phyloP scores from a whole-genome alignment of 2,329 filamentous ascomycete species.

The Penicillium sp. region DNA sequence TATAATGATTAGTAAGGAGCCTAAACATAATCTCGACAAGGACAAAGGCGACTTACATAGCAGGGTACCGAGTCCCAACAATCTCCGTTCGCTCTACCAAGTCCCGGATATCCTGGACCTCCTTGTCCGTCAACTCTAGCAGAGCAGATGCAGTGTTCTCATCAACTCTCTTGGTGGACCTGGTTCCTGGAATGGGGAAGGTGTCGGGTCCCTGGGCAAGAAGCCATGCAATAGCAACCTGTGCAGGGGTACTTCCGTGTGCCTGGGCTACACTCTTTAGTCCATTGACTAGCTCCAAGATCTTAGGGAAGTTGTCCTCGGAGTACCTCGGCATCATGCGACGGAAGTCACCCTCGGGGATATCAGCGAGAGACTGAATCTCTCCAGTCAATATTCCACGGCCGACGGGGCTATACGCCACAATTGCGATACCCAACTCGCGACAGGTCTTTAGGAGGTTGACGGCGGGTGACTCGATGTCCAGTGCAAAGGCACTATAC shows the following conservation, averaged over 20 bases:
- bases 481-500: slow-evolving; percentile 50
- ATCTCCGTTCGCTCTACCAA: slow-evolving; percentile 19
- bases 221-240: slow-evolving; percentile 64
- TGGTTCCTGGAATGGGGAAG: slow-evolving; percentile 31
- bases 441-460: slow-evolving; percentile 54
- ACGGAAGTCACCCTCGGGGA: slow-evolving; percentile 51
- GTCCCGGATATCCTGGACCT: slow-evolving; percentile 19
- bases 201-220: slow-evolving; percentile 52
- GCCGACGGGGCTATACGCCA: slow-evolving; percentile 61
- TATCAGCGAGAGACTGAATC: slow-evolving; percentile 48
- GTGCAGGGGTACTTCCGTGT: slow-evolving; percentile 56
- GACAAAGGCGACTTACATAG: slow-evolving; percentile 11
- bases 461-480: slow-evolving; percentile 46
- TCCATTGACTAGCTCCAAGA: slow-evolving; percentile 51
- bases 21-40: neutral
- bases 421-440: slow-evolving; percentile 57
- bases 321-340: slow-evolving; percentile 48
- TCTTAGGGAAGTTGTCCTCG: slow-evolving; percentile 54
- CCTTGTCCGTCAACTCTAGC: slow-evolving; percentile 20
- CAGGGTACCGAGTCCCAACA: slow-evolving; percentile 17
- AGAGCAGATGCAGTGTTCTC: slow-evolving; percentile 18
- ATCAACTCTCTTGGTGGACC: slow-evolving; percentile 20
- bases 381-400: slow-evolving; percentile 57
- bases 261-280: slow-evolving; percentile 51
- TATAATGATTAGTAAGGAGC: neutral